These are phyloP conservation scores for Alternaria sp. DNA, from an alignment of 2,329 filamentous ascomycete genomes.

Conservation along the genomic window DNA sequence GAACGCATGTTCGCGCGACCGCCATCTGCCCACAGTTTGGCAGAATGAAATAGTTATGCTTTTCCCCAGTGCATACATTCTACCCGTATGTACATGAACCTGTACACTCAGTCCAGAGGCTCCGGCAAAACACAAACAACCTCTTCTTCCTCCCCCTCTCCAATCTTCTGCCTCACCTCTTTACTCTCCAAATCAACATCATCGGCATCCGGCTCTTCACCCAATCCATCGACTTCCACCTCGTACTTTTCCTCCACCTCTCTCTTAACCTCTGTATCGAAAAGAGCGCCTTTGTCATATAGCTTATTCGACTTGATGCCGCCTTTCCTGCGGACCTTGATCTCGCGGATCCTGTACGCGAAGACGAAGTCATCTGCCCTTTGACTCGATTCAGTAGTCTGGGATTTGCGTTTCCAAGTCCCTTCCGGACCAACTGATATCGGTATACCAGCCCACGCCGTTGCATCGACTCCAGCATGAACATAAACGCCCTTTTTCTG, in stretches of 20 bases:
- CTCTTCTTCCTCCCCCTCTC: neutral
- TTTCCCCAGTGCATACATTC: neutral
- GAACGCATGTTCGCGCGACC: too few relatives aligned
- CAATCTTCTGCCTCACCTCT: constrained; percentile 1
- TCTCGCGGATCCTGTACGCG: constrained; percentile 22
- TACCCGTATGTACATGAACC: neutral
- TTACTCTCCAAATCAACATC: constrained; percentile 3
- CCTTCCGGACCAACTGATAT: constrained; percentile 18
- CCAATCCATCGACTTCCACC: constrained; percentile 5
- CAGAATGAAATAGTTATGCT: neutral
- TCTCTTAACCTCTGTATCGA: constrained; percentile 5
- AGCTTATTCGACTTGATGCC: constrained; percentile 10
- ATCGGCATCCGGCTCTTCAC: constrained; percentile 1
- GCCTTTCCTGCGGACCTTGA: constrained; percentile 16
- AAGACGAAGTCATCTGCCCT: constrained; percentile 17
- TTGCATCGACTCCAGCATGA: constrained; percentile 16
- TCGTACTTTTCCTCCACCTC: neutral
- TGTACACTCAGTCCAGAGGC: neutral
- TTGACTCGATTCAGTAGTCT: neutral
- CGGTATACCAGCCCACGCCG: constrained; percentile 15
- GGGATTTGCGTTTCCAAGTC: constrained; percentile 9
- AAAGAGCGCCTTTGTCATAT: constrained; percentile 5
- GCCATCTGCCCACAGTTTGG: too few relatives aligned
- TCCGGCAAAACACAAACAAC: constrained; percentile 1
- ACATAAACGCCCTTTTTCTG: constrained; percentile 9